These are phyloP conservation scores for Solanum piurae DNA, from an alignment of 257 asterid genomes.

Conservation along the genomic window DNA sequence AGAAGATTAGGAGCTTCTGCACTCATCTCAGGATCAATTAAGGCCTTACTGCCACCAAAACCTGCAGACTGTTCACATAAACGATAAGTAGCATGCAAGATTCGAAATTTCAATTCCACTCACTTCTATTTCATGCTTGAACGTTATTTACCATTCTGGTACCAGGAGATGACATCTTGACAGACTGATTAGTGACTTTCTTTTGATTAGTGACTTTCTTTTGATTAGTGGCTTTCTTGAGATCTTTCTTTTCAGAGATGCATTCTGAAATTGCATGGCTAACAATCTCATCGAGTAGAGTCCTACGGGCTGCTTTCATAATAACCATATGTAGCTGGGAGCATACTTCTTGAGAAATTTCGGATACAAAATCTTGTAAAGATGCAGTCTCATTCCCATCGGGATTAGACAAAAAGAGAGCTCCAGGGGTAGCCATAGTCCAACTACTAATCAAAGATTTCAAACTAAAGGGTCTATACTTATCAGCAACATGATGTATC, in stretches of 20 bases:
- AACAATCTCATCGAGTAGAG: slow-evolving; percentile 77
- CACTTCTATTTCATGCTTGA: neutral
- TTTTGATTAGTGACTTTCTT: slow-evolving; percentile 21
- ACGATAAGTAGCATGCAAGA: neutral
- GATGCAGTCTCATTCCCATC: slow-evolving; percentile 23
- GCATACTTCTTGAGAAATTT: slow-evolving; percentile 63
- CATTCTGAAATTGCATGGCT: slow-evolving; percentile 54
- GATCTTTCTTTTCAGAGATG: slow-evolving; percentile 40
- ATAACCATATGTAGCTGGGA: slow-evolving; percentile 66
- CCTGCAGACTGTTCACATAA: slow-evolving; percentile 31
- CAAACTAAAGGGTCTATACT: slow-evolving; percentile 45
- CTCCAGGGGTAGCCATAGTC: slow-evolving; percentile 35
- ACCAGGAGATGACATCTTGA: slow-evolving; percentile 19
- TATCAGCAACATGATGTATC: slow-evolving; percentile 56
- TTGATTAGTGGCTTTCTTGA: slow-evolving; percentile 21
- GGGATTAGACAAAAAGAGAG: slow-evolving; percentile 18
- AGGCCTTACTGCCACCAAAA: slow-evolving; percentile 20
- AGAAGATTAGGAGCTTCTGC: slow-evolving; percentile 17
- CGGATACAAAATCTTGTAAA: slow-evolving; percentile 34
- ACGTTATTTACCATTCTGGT: slow-evolving; percentile 30
- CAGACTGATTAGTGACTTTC: slow-evolving; percentile 23
- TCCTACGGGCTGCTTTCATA: slow-evolving; percentile 83
- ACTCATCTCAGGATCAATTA: slow-evolving; percentile 17
- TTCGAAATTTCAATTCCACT: neutral
- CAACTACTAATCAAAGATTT: slow-evolving; percentile 45